Conservation (phyloP, 495 filamentous ascomycete genomes). For the Penicillium daleae region DNA sequence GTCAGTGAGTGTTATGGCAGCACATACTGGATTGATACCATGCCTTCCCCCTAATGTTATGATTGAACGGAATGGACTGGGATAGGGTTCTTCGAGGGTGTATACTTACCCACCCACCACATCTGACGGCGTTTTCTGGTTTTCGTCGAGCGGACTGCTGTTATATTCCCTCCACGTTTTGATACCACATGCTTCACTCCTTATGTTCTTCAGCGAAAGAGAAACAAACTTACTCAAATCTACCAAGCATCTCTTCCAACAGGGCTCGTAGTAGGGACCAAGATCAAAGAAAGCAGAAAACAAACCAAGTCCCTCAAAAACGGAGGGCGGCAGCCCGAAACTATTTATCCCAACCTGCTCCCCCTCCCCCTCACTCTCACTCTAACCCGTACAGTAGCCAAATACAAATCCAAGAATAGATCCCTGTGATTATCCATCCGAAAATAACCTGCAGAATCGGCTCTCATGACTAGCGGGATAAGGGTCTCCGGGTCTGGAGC, state of each 20-base stretch:
- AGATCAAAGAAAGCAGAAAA: background rate
- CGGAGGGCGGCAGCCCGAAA: background rate
- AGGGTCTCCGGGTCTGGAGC: background rate
- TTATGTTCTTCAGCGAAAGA: background rate
- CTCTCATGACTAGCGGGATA: background rate
- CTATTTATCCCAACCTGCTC: background rate
- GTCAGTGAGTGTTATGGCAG: background rate
- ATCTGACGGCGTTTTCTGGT: background rate
- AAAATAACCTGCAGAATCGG: constrained; percentile 13
- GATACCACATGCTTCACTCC: background rate
- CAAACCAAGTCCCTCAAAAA: background rate
- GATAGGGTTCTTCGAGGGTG: no score
- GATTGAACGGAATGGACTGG: background rate
- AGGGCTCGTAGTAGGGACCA: background rate
- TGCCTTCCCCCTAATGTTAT: background rate
- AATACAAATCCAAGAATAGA: constrained; percentile 1
- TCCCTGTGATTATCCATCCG: background rate
- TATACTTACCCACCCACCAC: background rate
- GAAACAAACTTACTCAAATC: background rate
- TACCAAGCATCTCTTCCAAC: background rate
- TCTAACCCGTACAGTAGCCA: background rate
- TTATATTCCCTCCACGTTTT: background rate
- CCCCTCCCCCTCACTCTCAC: background rate
- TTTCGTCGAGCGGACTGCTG: background rate
- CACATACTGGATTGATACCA: background rate